Conservation (phyloP, 2,329 filamentous ascomycete species). For the Ceratocystis smalleyi region DNA sequence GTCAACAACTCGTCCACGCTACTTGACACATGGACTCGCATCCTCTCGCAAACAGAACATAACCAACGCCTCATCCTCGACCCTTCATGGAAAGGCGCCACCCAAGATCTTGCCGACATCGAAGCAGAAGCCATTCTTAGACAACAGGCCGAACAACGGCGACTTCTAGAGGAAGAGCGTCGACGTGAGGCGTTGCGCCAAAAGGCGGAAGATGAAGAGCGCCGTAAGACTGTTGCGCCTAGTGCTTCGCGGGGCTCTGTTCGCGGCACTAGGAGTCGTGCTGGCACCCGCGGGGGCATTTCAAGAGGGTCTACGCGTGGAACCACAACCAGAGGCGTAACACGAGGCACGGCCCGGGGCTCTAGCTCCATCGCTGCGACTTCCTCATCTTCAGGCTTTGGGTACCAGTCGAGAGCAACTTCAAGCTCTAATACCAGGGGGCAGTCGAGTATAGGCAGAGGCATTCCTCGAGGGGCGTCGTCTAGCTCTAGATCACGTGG, state of each 20-base stretch:
- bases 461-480: slow-evolving; percentile 21
- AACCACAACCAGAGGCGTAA: neutral
- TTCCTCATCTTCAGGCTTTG: slow-evolving; percentile 20
- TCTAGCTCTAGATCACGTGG: slow-evolving; percentile 18
- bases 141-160: slow-evolving; percentile 63
- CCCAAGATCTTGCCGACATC: slow-evolving; percentile 68
- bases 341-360: slow-evolving; percentile 6
- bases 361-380: neutral
- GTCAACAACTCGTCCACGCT: slow-evolving; percentile 77
- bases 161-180: slow-evolving; percentile 62
- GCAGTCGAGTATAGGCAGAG: slow-evolving; percentile 25
- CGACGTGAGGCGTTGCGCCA: slow-evolving; percentile 55
- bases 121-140: slow-evolving; percentile 62
- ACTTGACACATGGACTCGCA: slow-evolving; percentile 88
- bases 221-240: slow-evolving; percentile 23
- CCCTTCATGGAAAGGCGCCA: slow-evolving; percentile 76
- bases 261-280: slow-evolving; percentile 4
- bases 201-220: slow-evolving; percentile 46
- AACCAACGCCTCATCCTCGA: slow-evolving; percentile 86
- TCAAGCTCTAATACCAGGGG: slow-evolving; percentile 21
- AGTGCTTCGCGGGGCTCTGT: slow-evolving; percentile 20
- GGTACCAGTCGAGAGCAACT: slow-evolving; percentile 21
- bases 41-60: slow-evolving; percentile 92
- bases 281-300: neutral
- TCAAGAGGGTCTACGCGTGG: slow-evolving; percentile 15